phyloP scores from a whole-genome alignment of 1,284 basidiomycete species.

The Singerocomus rubriflavus region DNA sequence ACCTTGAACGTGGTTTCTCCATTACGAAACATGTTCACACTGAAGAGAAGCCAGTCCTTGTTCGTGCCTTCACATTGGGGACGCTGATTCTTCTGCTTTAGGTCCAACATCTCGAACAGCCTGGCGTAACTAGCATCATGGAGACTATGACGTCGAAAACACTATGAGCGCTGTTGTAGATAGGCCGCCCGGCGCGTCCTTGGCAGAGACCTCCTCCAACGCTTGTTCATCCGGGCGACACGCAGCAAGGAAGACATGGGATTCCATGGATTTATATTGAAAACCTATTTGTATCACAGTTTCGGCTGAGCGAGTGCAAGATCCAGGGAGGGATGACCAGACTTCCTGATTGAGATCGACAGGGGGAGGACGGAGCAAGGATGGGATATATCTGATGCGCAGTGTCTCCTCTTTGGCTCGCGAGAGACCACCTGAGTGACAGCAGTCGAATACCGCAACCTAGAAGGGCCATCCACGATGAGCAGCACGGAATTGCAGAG shows the following conservation, averaged over 20 bases:
- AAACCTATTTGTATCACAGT: slow-evolving; percentile 11
- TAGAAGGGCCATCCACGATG: neutral
- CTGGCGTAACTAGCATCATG: slow-evolving; percentile 19
- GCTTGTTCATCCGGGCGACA: slow-evolving; percentile 19
- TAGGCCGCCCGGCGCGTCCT: slow-evolving; percentile 15
- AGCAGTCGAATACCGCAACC: slow-evolving; percentile 21
- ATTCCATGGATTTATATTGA: slow-evolving; percentile 20
- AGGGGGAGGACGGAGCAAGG: slow-evolving; percentile 10
- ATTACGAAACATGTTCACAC: slow-evolving; percentile 17
- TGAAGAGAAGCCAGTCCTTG: slow-evolving; percentile 21
- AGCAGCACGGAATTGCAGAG: neutral
- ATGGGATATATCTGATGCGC: slow-evolving; percentile 10
- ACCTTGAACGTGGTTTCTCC: slow-evolving; percentile 21
- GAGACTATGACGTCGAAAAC: slow-evolving; percentile 7
- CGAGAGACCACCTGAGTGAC: slow-evolving; percentile 23
- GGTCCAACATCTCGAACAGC: slow-evolving; percentile 14
- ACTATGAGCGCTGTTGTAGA: slow-evolving; percentile 23
- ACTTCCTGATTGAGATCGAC: slow-evolving; percentile 17
- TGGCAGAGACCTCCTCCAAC: slow-evolving; percentile 7
- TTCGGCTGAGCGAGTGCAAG: slow-evolving; percentile 7
- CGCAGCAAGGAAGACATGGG: slow-evolving; percentile 24
- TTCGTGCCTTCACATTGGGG: slow-evolving; percentile 24
- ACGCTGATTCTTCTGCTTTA: slow-evolving; percentile 12
- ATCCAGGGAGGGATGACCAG: slow-evolving; percentile 4
- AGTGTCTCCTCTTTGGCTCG: slow-evolving; percentile 5